phyloP scores from a whole-genome alignment of 2,329 filamentous ascomycete genomes.

The Colletotrichum cordylinicola region DNA sequence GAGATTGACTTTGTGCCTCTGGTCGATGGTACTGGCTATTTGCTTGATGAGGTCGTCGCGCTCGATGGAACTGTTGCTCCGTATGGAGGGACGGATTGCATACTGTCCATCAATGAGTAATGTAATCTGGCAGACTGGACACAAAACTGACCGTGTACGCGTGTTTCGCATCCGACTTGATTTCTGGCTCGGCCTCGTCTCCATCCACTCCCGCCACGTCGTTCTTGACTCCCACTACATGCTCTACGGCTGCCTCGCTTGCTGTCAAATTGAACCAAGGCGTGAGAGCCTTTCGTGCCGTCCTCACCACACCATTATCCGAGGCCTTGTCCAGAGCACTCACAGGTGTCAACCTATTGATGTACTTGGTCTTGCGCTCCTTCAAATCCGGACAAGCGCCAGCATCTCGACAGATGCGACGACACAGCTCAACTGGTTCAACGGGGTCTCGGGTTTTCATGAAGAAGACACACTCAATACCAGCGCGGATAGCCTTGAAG shows the following conservation, averaged over 20 bases:
- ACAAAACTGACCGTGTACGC: conserved; percentile 47
- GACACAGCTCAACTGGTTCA: conserved; percentile 59
- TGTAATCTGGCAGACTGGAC: background rate
- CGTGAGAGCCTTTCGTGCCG: conserved; percentile 67
- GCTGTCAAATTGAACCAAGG: conserved; percentile 63
- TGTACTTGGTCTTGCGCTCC: conserved; percentile 57
- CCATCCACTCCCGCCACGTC: background rate
- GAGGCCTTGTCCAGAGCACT: conserved; percentile 67
- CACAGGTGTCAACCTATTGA: conserved; percentile 64
- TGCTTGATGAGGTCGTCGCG: conserved; percentile 74
- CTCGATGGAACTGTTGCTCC: conserved; percentile 74
- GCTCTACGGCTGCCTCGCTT: conserved; percentile 2
- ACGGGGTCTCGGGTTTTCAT: conserved; percentile 62
- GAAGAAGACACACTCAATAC: conserved; percentile 69
- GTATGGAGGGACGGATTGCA: conserved; percentile 81
- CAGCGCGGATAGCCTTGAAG: conserved; percentile 60
- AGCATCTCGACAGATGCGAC: conserved; percentile 62
- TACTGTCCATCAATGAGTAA: conserved; percentile 57
- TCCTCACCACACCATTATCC: conserved; percentile 69
- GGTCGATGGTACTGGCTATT: conserved; percentile 69
- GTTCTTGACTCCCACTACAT: conserved; percentile 24
- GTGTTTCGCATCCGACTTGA: conserved; percentile 19
- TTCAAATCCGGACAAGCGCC: conserved; percentile 44
- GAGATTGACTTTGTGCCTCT: conserved; percentile 78
- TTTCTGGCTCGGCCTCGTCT: background rate